Percentiles rank a stretch among this genome's conserved stretches.
These are phyloP conservation scores for Chenopodium formosanum DNA, from an alignment of 148 eudicot species.

Conservation along the genomic window DNA sequence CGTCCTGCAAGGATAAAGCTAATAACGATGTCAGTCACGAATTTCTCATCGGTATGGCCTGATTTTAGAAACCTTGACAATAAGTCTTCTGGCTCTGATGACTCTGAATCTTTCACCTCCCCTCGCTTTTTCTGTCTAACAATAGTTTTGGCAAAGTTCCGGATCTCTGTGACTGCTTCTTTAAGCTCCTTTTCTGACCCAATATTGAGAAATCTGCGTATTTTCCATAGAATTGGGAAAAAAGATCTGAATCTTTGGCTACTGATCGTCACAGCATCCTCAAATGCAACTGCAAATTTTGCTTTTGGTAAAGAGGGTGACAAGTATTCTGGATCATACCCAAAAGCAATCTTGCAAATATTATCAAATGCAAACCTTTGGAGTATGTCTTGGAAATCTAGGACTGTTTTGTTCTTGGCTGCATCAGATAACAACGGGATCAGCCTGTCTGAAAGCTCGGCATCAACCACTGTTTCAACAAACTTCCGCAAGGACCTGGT, in stretches of 20 bases:
- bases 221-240: constrained; percentile 36
- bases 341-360: constrained; percentile 43
- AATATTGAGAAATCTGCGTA: constrained; percentile 31
- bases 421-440: constrained; percentile 34
- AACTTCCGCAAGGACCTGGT: constrained; percentile 41
- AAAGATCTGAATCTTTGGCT: constrained; percentile 24
- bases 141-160: constrained; percentile 20
- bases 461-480: constrained; percentile 43
- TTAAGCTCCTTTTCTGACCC: constrained; percentile 45
- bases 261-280: constrained; percentile 36
- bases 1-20: constrained; percentile 49
- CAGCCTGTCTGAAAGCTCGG: constrained; percentile 41
- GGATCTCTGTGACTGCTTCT: constrained; percentile 23
- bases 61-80: constrained; percentile 46
- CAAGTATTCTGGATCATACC: constrained; percentile 44
- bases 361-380: constrained; percentile 35
- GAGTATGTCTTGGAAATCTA: constrained; percentile 33
- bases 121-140: constrained; percentile 14
- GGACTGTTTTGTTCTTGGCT: constrained; percentile 18
- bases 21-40: constrained; percentile 40
- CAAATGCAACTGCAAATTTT: constrained; percentile 39
- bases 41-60: constrained; percentile 38
- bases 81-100: constrained; percentile 32
- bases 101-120: not conserved
- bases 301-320: constrained; percentile 30